Percentiles rank a stretch among this genome's conserved stretches.
phyloP scores from a whole-genome alignment of 371 early-diverging fungal genomes.

The Catenaria anguillulae region DNA sequence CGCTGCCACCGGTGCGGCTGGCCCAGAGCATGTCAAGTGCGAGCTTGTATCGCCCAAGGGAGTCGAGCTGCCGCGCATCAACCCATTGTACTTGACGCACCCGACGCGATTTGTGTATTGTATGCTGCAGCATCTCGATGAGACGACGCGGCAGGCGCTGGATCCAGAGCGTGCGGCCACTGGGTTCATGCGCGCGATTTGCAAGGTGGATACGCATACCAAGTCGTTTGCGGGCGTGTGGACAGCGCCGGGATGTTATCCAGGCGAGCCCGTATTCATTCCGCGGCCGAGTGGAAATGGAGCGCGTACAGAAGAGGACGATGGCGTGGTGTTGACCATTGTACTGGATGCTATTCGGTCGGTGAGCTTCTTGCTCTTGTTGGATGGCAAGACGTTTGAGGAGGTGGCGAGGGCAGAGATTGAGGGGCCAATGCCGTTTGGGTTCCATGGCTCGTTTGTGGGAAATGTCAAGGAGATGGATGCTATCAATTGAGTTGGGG shows the following conservation, averaged over 20 bases:
- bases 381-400: constrained; percentile 34
- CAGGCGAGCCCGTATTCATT: constrained; percentile 49
- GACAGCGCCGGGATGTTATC: constrained; percentile 9
- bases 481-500: too few species aligned
- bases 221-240: neutral
- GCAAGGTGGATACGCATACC: constrained; percentile 6
- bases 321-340: constrained; percentile 40
- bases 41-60: constrained; percentile 10
- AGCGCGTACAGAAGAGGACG: constrained; percentile 39
- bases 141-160: too few species aligned
- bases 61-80: neutral
- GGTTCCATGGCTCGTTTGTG: constrained; percentile 16
- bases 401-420: constrained; percentile 35
- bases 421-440: constrained; percentile 19
- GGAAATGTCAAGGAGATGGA: too few species aligned
- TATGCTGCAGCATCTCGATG: too few species aligned
- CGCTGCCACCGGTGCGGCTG: too few species aligned
- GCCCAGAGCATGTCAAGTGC: constrained; percentile 27
- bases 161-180: too few species aligned
- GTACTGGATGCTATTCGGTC: constrained; percentile 22
- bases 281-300: constrained; percentile 26
- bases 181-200: constrained; percentile 4
- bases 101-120: too few species aligned
- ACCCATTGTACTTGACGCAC: neutral
- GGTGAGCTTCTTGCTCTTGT: constrained; percentile 32